Evolutionary conservation across 306 rosid genomes (phyloP).

Genomic region (Senna tora): DNA sequence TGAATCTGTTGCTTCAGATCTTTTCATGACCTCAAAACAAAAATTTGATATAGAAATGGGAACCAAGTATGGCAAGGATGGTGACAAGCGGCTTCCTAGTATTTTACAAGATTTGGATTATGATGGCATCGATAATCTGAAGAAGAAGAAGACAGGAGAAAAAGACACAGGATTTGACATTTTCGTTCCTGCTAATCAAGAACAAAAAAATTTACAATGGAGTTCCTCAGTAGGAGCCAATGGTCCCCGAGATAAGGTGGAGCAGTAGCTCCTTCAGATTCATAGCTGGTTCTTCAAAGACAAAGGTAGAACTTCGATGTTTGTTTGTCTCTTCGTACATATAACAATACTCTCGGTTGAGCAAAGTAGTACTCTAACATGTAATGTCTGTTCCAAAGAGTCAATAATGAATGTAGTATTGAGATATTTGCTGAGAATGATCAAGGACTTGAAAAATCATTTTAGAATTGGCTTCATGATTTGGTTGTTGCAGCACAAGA

Average conservation of each 20-base stretch:
- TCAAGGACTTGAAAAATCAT: constrained; percentile 27
- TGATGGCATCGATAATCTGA: constrained; percentile 52
- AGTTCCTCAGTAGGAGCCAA: constrained; percentile 34
- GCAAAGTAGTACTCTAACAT: constrained; percentile 2
- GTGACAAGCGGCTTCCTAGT: constrained; percentile 45
- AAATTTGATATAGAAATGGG: constrained; percentile 66
- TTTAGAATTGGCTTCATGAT: constrained; percentile 4
- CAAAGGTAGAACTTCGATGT: constrained; percentile 55
- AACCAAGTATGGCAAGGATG: constrained; percentile 51
- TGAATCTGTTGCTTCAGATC: constrained; percentile 47
- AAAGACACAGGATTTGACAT: constrained; percentile 46
- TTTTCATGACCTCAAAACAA: constrained; percentile 58
- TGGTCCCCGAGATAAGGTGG: constrained; percentile 14
- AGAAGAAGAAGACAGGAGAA: constrained; percentile 45
- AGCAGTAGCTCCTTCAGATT: constrained; percentile 44
- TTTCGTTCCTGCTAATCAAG: constrained; percentile 45
- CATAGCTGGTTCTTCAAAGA: constrained; percentile 39
- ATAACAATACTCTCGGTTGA: neutral
- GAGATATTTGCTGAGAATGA: constrained; percentile 21
- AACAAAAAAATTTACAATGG: constrained; percentile 36
- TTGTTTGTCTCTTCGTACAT: constrained; percentile 34
- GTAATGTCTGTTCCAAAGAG: constrained; percentile 25
- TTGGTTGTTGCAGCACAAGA: constrained; percentile 36
- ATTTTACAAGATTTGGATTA: constrained; percentile 73
- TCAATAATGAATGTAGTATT: neutral